Evolutionary conservation across 2,329 filamentous ascomycete species (phyloP).

Genomic region (Chaetomiaceae sp.): DNA sequence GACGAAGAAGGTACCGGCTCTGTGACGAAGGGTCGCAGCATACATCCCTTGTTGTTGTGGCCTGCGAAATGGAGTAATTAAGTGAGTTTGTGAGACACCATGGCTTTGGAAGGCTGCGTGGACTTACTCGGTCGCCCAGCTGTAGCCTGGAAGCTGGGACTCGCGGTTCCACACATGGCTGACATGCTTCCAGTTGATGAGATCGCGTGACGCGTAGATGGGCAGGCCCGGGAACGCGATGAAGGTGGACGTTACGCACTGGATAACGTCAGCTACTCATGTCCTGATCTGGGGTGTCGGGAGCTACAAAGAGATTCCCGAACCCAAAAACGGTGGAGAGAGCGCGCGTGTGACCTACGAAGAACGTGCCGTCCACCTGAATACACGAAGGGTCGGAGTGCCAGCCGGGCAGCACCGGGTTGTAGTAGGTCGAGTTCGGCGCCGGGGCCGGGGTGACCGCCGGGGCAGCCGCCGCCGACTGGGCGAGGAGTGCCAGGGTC

Average conservation of each 20-base stretch:
- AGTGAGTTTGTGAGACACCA: too few relatives aligned
- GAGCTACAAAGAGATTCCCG: too few relatives aligned
- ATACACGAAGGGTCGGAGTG: constrained; percentile 44
- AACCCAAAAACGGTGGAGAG: too few relatives aligned
- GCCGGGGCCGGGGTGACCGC: neutral
- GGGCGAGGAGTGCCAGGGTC: neutral
- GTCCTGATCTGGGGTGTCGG: too few relatives aligned
- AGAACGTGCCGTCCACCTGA: constrained; percentile 42
- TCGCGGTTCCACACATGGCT: constrained; percentile 37
- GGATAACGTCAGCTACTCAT: too few relatives aligned
- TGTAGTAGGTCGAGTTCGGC: constrained; percentile 28
- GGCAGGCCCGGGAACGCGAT: constrained; percentile 47
- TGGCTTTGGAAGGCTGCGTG: too few relatives aligned
- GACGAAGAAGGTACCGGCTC: constrained; percentile 28
- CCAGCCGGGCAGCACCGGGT: constrained; percentile 45
- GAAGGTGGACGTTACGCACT: constrained; percentile 47
- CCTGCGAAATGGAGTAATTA: too few relatives aligned
- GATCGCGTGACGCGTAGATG: constrained; percentile 46
- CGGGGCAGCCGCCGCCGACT: neutral
- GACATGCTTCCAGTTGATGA: constrained; percentile 42
- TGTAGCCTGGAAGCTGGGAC: constrained; percentile 35
- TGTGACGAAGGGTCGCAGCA: constrained; percentile 30
- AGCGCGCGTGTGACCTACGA: too few relatives aligned
- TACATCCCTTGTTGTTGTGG: constrained; percentile 31
- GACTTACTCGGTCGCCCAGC: constrained; percentile 27